A percentile compares a stretch with the other conserved stretches of the same genome.
Conservation (phyloP, 805 yeast genomes). For the Metschnikowia matae region DNA sequence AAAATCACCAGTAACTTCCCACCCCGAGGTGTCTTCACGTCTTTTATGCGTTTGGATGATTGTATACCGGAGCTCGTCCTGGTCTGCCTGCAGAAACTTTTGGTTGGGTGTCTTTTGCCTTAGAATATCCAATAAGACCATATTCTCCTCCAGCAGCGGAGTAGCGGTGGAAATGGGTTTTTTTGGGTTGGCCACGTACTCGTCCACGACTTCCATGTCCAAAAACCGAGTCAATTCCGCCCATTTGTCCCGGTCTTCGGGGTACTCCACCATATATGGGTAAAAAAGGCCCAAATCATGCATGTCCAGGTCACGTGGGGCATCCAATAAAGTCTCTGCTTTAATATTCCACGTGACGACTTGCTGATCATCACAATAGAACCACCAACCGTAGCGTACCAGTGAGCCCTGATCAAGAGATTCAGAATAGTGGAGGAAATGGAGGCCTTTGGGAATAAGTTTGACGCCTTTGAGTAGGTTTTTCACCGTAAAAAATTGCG, state of each 20-base stretch:
- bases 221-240: constrained; percentile 14
- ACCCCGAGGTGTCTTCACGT: constrained; percentile 23
- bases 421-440: constrained; percentile 48
- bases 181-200: constrained; percentile 7
- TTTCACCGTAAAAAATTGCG: constrained; percentile 44
- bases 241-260: constrained; percentile 24
- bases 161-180: constrained; percentile 41
- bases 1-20: constrained; percentile 45
- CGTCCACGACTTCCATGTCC: constrained; percentile 24
- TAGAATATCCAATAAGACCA: constrained; percentile 35
- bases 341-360: constrained; percentile 15
- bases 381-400: constrained; percentile 40
- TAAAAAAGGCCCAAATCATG: constrained; percentile 25
- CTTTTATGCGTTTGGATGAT: constrained; percentile 39
- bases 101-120: constrained; percentile 16
- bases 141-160: constrained; percentile 49
- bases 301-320: constrained; percentile 18
- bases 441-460: constrained; percentile 47
- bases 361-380: constrained; percentile 31
- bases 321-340: not conserved
- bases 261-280: constrained; percentile 36
- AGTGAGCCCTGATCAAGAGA: constrained; percentile 13
- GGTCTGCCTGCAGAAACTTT: constrained; percentile 21
- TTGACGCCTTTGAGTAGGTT: constrained; percentile 47
- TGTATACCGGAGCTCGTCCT: constrained; percentile 40